Evolutionary conservation across 2,329 filamentous ascomycete genomes (phyloP).

Genomic region (Xylaria sp.): DNA sequence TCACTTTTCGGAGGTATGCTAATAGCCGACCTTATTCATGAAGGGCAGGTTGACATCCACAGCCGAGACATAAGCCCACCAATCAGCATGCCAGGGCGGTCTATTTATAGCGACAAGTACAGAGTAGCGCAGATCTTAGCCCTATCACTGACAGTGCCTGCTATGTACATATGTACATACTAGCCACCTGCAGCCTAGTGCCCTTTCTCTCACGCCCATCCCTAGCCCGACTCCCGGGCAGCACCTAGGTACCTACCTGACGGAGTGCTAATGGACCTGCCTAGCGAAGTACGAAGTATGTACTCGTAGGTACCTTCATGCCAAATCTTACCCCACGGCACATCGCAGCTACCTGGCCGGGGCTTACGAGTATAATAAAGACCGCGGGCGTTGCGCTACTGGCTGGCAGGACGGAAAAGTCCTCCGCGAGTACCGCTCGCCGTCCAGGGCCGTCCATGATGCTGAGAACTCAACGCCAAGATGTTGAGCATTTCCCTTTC

Average conservation of each 20-base stretch:
- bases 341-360: conserved; percentile 23
- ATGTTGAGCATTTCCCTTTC: conserved; percentile 31
- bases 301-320: neutral
- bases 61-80: neutral
- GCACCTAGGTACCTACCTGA: too few relatives aligned
- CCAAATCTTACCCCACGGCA: conserved; percentile 17
- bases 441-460: neutral
- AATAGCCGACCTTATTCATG: neutral
- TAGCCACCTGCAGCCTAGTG: too few relatives aligned
- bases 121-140: neutral
- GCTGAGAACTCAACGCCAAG: conserved; percentile 24
- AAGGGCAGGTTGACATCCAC: neutral
- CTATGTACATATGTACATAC: too few relatives aligned
- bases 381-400: conserved; percentile 11
- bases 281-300: neutral
- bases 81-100: conserved; percentile 1
- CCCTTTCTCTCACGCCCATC: too few relatives aligned
- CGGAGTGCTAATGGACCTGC: neutral
- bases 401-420: conserved; percentile 18
- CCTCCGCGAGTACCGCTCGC: conserved; percentile 24
- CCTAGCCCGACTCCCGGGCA: too few relatives aligned
- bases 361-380: conserved; percentile 4
- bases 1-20: neutral
- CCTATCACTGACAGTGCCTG: neutral
- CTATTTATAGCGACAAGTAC: conserved; percentile 21